Conservation (phyloP, 371 early-diverging fungal genomes). For the Blakeslea trispora region DNA sequence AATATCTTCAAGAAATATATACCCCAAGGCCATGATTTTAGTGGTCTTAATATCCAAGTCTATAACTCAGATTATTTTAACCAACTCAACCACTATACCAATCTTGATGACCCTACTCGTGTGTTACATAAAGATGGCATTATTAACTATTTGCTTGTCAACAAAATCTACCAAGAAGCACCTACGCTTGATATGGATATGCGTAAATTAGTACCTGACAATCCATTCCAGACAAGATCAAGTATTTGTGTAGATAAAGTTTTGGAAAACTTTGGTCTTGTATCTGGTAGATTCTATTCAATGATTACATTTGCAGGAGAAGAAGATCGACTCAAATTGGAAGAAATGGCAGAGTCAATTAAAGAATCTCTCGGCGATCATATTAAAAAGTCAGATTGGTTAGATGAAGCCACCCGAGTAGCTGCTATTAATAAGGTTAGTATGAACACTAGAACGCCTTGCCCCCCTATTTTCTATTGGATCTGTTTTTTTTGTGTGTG, state of each 20-base stretch:
- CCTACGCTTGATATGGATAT: constrained; percentile 36
- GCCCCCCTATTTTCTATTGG: no score
- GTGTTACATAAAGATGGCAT: constrained; percentile 31
- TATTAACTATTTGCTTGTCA: constrained; percentile 30
- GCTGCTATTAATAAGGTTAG: constrained; percentile 56
- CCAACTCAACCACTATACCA: constrained; percentile 22
- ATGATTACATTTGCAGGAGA: constrained; percentile 47
- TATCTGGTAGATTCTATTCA: constrained; percentile 41
- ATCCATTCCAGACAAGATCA: constrained; percentile 35
- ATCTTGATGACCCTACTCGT: constrained; percentile 17
- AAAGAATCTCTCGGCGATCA: constrained; percentile 44
- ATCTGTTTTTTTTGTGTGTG: no score
- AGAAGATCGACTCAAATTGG: constrained; percentile 28
- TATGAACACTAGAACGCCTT: not conserved
- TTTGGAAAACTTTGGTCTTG: constrained; percentile 33
- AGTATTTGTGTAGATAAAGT: constrained; percentile 48
- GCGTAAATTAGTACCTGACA: constrained; percentile 32
- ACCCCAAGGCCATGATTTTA: constrained; percentile 23
- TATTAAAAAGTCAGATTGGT: constrained; percentile 52
- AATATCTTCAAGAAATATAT: constrained; percentile 19
- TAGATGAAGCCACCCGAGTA: constrained; percentile 51
- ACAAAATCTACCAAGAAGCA: constrained; percentile 26
- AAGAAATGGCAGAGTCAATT: constrained; percentile 37
- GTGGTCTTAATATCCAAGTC: constrained; percentile 28
- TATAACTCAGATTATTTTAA: constrained; percentile 22